phyloP scores from a whole-genome alignment of 352 stramenopile species.

The Chrysophaeum taylorii region DNA sequence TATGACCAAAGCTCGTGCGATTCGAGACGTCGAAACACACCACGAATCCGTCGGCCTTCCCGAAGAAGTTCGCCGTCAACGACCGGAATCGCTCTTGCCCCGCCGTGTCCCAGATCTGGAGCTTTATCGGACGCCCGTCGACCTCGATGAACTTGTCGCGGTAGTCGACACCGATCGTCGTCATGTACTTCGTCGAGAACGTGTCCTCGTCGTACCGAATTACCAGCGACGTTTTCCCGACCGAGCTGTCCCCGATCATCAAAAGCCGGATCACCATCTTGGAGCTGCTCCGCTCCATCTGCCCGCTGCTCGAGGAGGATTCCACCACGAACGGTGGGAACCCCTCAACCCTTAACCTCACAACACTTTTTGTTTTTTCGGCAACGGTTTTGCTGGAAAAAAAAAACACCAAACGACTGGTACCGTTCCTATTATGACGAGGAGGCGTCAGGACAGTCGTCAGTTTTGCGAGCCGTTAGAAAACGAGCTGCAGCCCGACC shows the following conservation, averaged over 20 bases:
- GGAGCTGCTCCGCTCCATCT: too few species aligned
- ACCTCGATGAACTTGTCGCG: slow-evolving; percentile 67
- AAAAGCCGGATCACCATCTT: too few species aligned
- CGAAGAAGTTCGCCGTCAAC: slow-evolving; percentile 68
- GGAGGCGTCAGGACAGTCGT: too few species aligned
- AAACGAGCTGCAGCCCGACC: too few species aligned
- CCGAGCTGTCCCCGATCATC: slow-evolving; percentile 59
- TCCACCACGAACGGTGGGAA: too few species aligned
- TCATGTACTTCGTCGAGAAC: slow-evolving; percentile 68
- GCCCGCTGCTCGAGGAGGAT: too few species aligned
- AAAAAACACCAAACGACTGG: too few species aligned
- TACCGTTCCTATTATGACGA: too few species aligned
- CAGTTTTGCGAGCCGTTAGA: too few species aligned
- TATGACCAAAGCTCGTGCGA: slow-evolving; percentile 58
- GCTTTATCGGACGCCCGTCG: slow-evolving; percentile 29
- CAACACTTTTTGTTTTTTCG: too few species aligned
- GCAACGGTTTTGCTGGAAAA: too few species aligned
- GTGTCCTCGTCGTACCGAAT: slow-evolving; percentile 57
- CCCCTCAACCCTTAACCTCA: too few species aligned
- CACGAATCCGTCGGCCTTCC: slow-evolving; percentile 61
- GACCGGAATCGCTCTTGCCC: slow-evolving; percentile 64
- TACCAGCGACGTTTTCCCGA: slow-evolving; percentile 63
- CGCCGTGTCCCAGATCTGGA: slow-evolving; percentile 61
- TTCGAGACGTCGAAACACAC: slow-evolving; percentile 66
- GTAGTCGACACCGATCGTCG: slow-evolving; percentile 71